phyloP scores from a whole-genome alignment of 1,284 basidiomycete species.

The Xerocomus nothofagi region DNA sequence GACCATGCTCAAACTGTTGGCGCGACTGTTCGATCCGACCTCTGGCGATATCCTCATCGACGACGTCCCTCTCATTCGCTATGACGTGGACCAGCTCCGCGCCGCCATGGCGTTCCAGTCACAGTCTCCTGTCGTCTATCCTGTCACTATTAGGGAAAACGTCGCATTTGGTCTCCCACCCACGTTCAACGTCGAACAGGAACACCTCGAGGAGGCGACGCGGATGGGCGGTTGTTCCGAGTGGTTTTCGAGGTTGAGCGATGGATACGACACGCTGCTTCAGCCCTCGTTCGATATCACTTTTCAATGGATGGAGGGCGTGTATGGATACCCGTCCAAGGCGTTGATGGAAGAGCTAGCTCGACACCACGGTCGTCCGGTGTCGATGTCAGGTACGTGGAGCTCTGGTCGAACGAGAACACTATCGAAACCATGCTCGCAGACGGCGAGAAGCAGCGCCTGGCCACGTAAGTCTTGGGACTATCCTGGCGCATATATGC shows the following conservation, averaged over 20 bases:
- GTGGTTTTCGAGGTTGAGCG: slow-evolving; percentile 36
- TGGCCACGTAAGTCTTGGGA: slow-evolving; percentile 43
- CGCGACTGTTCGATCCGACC: slow-evolving; percentile 40
- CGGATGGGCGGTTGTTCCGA: slow-evolving; percentile 37
- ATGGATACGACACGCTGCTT: slow-evolving; percentile 39
- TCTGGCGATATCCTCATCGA: slow-evolving; percentile 44
- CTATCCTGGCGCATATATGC: not conserved
- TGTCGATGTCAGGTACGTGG: slow-evolving; percentile 32
- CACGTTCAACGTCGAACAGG: slow-evolving; percentile 4
- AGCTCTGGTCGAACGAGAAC: no score
- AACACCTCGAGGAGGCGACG: slow-evolving; percentile 37
- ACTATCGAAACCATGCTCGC: not conserved
- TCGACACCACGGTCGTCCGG: slow-evolving; percentile 6
- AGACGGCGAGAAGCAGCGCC: slow-evolving; percentile 46
- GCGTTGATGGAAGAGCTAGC: slow-evolving; percentile 16
- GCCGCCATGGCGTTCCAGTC: slow-evolving; percentile 39
- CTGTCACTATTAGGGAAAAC: slow-evolving; percentile 44
- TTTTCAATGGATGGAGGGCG: slow-evolving; percentile 16
- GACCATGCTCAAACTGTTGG: slow-evolving; percentile 46
- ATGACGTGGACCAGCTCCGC: slow-evolving; percentile 34
- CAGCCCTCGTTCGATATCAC: slow-evolving; percentile 32
- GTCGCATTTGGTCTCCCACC: slow-evolving; percentile 36
- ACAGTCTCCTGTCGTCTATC: slow-evolving; percentile 43
- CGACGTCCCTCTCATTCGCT: slow-evolving; percentile 30
- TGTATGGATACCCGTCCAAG: slow-evolving; percentile 20